Evolutionary conservation across 1,284 basidiomycete genomes (phyloP), one percentile per base, ranked within the genome.

Genomic region (Meira nashicola): DNA sequence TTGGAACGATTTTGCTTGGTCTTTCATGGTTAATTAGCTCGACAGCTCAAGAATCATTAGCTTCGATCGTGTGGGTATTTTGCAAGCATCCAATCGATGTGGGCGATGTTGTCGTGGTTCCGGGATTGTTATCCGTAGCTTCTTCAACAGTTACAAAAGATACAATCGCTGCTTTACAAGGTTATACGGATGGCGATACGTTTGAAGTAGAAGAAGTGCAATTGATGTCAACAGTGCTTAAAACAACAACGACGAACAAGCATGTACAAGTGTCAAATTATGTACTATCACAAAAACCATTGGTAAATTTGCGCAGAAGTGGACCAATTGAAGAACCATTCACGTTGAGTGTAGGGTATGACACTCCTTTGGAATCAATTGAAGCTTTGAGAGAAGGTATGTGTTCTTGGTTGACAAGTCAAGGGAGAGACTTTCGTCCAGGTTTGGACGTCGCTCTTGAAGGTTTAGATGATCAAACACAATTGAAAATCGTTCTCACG

Each of bases 1-100:
- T 89, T 43, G 88, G 89, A 25, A 89, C 89, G 0, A 82, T 91
- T 55, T 82, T 92, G 58, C 87, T 93, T 52, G 89, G 88, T 77
- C 82, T 92, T 49, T 89, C 88, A 61, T 94, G 90, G 90, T 85
- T 94, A 58, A 92, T 96, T 65, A 89, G 90, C 43, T 82, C 79
- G 7, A 83, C 83, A 56, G 83, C 59, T 47, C 82, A 86, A 57
- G 87, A 89, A 79, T 83, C 89, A 59, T 82, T 88, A 61, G 84
- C 85, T 15, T 86, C 85, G 65, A 89, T 89, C 78, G 89, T 92
- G 69, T 92, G 92, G 82, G 81, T 92, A 37, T 92, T 93, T 79
- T 84, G 92, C 73, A 84, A 84, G 77, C 80, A 91, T 78, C 89
- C 89, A 0, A 92, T 88, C 82, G 90, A 93, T 78, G 90, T 93